Base-by-base conservation (phyloP, 73 alveolate genomes). In the Blepharisma japonicum region DNA sequence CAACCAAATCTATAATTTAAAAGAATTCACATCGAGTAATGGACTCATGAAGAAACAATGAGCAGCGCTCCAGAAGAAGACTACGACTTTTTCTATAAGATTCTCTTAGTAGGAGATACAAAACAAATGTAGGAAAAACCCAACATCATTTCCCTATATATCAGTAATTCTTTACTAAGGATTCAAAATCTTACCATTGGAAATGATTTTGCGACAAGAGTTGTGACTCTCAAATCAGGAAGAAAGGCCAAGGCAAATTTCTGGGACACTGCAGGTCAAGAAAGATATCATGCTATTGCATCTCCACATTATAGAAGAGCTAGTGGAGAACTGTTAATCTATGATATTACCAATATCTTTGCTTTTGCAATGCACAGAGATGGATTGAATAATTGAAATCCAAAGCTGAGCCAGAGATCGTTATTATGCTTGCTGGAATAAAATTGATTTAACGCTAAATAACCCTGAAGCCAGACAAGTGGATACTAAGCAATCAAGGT, bases 251-350 rank as follows among this genome's bases (percentile, higher is more conserved):
- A 88, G 51, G 93, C 93, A 9, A 85, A 91, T 74, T 82, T 91
- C 4, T 91, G 97, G 97, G 97, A 91, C 83, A 91, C 97, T 42
- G 97, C 97, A 2, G 97, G 97, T 8, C 80, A 89, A 80, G 96
- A 92, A 81, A 68, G 93, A 18, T 89, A 86, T 77, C 78, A 90
- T 47, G 84, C 96, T 8, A 83, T 92, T 27, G 89, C 92, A 49
- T 77, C 79, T 70, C 91, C 96, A 6, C 86, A 92, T 79, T 92
- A 92, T 66, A 83, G 94, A 89, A 89, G 91, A 45, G 96, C 98
- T 18, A 90, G 68, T 66, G 94, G 96, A 6, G 96, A 89, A 54
- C 71, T 90, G 61, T 71, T 90, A 21, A 94, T 90, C 0, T 90
- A 90, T 74, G 96, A 90, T 79, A 83, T 90, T 39, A 55, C 92